Conservation (phyloP, 108 stramenopile genomes). For the Cyclotella cryptica region DNA sequence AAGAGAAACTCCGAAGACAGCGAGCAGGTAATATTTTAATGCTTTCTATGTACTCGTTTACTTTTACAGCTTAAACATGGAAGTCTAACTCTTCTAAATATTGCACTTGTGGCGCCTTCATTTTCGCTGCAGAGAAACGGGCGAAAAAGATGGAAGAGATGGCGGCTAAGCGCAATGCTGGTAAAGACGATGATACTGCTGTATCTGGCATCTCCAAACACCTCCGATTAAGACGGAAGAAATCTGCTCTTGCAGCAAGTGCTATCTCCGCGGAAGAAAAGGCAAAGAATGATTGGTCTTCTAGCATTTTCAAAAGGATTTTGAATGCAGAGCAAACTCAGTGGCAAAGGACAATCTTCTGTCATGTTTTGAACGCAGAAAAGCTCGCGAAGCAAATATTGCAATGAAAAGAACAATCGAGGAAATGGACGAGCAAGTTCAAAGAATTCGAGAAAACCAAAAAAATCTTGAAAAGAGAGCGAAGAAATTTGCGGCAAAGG, state of each 20-base stretch:
- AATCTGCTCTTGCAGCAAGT: slow-evolving; percentile 52
- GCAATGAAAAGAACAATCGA: slow-evolving; percentile 33
- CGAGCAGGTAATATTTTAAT: slow-evolving; percentile 23
- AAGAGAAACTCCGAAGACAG: slow-evolving; percentile 39
- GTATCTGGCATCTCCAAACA: slow-evolving; percentile 54
- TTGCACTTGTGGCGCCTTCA: neutral
- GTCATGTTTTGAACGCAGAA: slow-evolving; percentile 43
- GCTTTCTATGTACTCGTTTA: too few relatives aligned
- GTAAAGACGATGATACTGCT: slow-evolving; percentile 44
- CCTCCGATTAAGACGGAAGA: slow-evolving; percentile 52
- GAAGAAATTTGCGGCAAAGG: slow-evolving; percentile 52
- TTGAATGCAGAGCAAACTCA: slow-evolving; percentile 45
- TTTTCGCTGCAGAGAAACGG: slow-evolving; percentile 24
- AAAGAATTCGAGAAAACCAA: slow-evolving; percentile 35
- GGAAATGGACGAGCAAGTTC: slow-evolving; percentile 35
- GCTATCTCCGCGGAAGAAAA: slow-evolving; percentile 31
- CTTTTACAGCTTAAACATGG: neutral
- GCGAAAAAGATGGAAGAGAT: slow-evolving; percentile 56
- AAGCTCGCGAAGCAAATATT: slow-evolving; percentile 39
- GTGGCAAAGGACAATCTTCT: slow-evolving; percentile 39
- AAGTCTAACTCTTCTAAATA: neutral
- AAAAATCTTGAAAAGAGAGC: slow-evolving; percentile 39
- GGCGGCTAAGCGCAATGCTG: slow-evolving; percentile 39
- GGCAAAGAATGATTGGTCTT: slow-evolving; percentile 44
- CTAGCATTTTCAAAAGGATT: slow-evolving; percentile 32